A percentile compares a stretch with the other conserved stretches of the same genome.
Conservation (phyloP, 192 early-diverging fungal species). For the Backusella australiensis region DNA sequence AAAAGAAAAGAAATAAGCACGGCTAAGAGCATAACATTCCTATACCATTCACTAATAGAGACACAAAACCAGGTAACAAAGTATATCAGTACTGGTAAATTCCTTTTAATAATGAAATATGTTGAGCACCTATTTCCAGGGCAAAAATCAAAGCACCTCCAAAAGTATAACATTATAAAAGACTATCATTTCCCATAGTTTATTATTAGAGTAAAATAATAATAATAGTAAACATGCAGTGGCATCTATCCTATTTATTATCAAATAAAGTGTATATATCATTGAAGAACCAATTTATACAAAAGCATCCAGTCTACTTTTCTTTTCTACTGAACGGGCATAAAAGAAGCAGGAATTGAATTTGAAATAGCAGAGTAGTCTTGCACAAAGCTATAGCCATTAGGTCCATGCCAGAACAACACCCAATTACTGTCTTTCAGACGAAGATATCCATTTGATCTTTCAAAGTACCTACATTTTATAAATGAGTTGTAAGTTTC, state of each 20-base stretch:
- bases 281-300: not conserved
- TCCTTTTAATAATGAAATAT: not conserved
- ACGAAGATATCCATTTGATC: conserved; percentile 72
- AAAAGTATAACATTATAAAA: not conserved
- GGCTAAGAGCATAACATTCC: too few species aligned
- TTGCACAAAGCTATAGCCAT: conserved; percentile 27
- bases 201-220: not conserved
- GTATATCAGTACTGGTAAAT: too few species aligned
- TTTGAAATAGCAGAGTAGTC: conserved; percentile 25
- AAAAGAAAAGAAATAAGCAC: too few species aligned
- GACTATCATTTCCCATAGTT: not conserved
- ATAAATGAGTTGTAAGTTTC: not conserved
- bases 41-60: too few species aligned
- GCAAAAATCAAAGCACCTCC: not conserved
- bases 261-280: not conserved
- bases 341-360: conserved; percentile 33
- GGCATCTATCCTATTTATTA: not conserved
- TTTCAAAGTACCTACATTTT: conserved; percentile 78
- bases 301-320: not conserved
- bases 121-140: not conserved
- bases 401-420: conserved; percentile 82
- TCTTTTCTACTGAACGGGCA: not conserved
- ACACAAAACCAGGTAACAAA: too few species aligned
- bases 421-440: conserved; percentile 75
- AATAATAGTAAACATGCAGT: not conserved